Percentiles rank a stretch among this genome's conserved stretches.
Evolutionary conservation across 208 protist genomes (phyloP).

Genomic region (Trypanosoma vivax): DNA sequence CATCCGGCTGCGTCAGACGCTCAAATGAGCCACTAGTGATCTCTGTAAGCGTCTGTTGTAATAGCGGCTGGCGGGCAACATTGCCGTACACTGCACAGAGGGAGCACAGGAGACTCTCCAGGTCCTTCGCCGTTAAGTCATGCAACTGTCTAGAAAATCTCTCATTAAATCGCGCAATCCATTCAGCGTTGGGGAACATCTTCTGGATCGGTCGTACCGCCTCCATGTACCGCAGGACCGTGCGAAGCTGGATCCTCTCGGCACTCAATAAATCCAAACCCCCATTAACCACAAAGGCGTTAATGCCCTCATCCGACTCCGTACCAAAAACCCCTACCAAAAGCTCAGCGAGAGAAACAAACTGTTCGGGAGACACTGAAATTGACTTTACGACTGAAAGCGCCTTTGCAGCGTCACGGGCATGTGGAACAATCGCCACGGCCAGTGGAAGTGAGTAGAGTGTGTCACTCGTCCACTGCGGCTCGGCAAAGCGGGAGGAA

Average conservation of each 20-base stretch:
- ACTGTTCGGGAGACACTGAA: conserved; percentile 61
- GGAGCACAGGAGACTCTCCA: conserved; percentile 58
- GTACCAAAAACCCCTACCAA: conserved; percentile 48
- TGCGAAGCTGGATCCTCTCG: conserved; percentile 11
- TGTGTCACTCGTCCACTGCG: conserved; percentile 63
- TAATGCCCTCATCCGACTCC: conserved; percentile 28
- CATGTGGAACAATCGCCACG: conserved; percentile 14
- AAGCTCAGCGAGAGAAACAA: conserved; percentile 64
- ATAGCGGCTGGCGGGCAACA: conserved; percentile 41
- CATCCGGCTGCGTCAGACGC: conserved; percentile 20
- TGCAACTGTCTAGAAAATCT: conserved; percentile 7
- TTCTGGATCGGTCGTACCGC: conserved; percentile 34
- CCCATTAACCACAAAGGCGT: conserved; percentile 39
- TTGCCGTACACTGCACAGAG: conserved; percentile 49
- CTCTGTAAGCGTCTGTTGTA: conserved; percentile 46
- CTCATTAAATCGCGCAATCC: conserved; percentile 50
- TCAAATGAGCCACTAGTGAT: conserved; percentile 30
- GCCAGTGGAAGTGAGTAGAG: conserved; percentile 63
- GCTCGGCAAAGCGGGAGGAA: conserved; percentile 41
- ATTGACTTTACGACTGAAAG: conserved; percentile 45
- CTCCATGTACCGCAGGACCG: conserved; percentile 51
- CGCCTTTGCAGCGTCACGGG: conserved; percentile 38
- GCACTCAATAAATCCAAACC: conserved; percentile 38
- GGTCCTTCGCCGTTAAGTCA: conserved; percentile 17
- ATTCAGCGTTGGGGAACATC: conserved; percentile 34